Conservation (phyloP, 1,139 yeast genomes). For the Geotrichum citri-aurantii region DNA sequence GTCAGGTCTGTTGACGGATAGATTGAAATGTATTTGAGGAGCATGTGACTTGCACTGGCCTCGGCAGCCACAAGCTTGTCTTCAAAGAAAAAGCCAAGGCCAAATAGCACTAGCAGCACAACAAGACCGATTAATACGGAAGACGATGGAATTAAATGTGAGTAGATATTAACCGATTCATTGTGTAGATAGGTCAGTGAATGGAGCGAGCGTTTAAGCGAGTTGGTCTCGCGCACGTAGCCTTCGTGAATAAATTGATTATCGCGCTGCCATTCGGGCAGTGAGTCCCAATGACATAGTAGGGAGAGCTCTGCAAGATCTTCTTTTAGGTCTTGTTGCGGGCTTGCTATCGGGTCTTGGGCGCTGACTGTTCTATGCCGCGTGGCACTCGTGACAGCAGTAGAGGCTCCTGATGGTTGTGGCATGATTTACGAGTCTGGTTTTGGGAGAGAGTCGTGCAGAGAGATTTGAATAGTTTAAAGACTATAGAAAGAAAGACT, state of each 20-base stretch:
- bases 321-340: background rate
- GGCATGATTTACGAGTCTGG: background rate
- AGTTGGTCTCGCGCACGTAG: constrained; percentile 65
- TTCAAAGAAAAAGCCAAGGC: constrained; percentile 11
- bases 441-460: background rate
- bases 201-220: constrained; percentile 45
- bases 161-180: constrained; percentile 74
- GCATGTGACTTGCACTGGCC: background rate
- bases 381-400: background rate
- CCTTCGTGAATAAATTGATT: constrained; percentile 72
- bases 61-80: background rate
- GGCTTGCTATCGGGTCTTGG: background rate
- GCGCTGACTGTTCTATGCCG: background rate
- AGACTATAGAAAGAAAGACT: no score
- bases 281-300: constrained; percentile 39
- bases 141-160: constrained; percentile 61
- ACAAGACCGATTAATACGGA: constrained; percentile 4
- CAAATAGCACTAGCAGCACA: background rate
- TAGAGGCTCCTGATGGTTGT: background rate
- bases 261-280: constrained; percentile 84
- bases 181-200: constrained; percentile 72
- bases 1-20: constrained; percentile 43
- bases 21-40: constrained; percentile 29
- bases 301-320: background rate
- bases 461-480: no score